phyloP scores from a whole-genome alignment of 768 basidiomycete genomes.

The Thelephora ganbajun region DNA sequence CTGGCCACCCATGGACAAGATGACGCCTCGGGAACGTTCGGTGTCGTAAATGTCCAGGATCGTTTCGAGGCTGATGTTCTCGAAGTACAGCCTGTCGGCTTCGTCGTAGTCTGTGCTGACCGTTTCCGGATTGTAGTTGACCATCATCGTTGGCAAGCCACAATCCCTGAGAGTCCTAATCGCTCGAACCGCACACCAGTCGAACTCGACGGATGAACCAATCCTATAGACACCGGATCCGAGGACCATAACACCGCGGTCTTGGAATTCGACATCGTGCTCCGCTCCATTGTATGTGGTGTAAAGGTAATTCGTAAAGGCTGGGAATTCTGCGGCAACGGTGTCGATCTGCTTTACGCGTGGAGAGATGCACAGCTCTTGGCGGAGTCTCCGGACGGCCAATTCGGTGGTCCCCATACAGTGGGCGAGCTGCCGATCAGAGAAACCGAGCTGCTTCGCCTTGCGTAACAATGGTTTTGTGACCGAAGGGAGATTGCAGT shows the following conservation, averaged over 20 bases:
- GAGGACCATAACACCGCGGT: constrained; percentile 91
- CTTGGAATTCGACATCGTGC: constrained; percentile 81
- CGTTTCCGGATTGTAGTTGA: constrained; percentile 99
- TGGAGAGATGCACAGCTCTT: constrained; percentile 70
- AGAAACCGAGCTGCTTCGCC: constrained; percentile 93
- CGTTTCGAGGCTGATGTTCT: constrained; percentile 93
- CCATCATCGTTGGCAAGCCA: constrained; percentile 92
- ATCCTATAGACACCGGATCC: constrained; percentile 98
- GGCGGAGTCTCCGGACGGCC: constrained; percentile 79
- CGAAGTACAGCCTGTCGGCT: constrained; percentile 95
- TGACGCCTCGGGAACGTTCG: constrained; percentile 81
- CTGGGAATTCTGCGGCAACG: constrained; percentile 97
- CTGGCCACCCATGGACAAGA: constrained; percentile 97
- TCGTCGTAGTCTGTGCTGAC: constrained; percentile 99
- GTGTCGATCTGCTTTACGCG: constrained; percentile 99
- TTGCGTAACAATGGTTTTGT: constrained; percentile 50
- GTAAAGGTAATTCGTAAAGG: constrained; percentile 97
- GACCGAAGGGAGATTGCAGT: constrained; percentile 51
- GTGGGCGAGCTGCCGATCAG: constrained; percentile 76
- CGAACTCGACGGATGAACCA: constrained; percentile 98
- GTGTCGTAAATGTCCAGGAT: constrained; percentile 94
- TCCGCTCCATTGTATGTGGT: constrained; percentile 95
- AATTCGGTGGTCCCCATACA: constrained; percentile 86
- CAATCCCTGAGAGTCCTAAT: constrained; percentile 93
- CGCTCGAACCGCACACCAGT: constrained; percentile 98